phyloP scores from a whole-genome alignment of 129 eudicot species.

The Rutidosis leptorrhynchoides region DNA sequence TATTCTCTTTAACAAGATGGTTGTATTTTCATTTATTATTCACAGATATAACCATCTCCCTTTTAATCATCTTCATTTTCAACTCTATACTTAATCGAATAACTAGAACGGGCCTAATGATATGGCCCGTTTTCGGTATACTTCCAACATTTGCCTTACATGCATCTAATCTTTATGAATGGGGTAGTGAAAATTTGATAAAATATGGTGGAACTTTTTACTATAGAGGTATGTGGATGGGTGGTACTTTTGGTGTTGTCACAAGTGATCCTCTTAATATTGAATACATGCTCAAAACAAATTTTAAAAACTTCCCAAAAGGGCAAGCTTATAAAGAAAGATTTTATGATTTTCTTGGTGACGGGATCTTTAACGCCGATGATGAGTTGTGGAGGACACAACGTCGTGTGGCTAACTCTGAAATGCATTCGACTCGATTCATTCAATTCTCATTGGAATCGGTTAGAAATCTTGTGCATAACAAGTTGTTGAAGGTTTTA shows the following conservation, averaged over 20 bases:
- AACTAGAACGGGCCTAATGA: slow-evolving; percentile 55
- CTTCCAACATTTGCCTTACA: slow-evolving; percentile 41
- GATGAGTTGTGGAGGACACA: slow-evolving; percentile 53
- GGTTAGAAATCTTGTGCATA: slow-evolving; percentile 36
- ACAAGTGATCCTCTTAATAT: slow-evolving; percentile 51
- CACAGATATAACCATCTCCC: slow-evolving; percentile 37
- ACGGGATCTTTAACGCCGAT: slow-evolving; percentile 62
- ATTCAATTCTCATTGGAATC: slow-evolving; percentile 31
- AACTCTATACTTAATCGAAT: slow-evolving; percentile 39
- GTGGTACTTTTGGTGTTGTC: slow-evolving; percentile 39
- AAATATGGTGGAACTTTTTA: slow-evolving; percentile 41
- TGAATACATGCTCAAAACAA: slow-evolving; percentile 61
- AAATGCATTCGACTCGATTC: slow-evolving; percentile 52
- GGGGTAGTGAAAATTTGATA: slow-evolving; percentile 42
- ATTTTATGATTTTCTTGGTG: slow-evolving; percentile 60
- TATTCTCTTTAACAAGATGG: slow-evolving; percentile 32
- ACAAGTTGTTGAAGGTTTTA: slow-evolving; percentile 38
- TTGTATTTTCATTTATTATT: slow-evolving; percentile 33
- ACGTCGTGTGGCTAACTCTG: slow-evolving; percentile 52
- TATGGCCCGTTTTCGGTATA: slow-evolving; percentile 59
- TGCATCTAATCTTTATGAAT: slow-evolving; percentile 36
- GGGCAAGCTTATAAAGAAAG: slow-evolving; percentile 51
- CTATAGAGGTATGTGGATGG: slow-evolving; percentile 42
- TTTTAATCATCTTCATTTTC: slow-evolving; percentile 35
- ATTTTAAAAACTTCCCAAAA: slow-evolving; percentile 56